A percentile compares a stretch with the other conserved stretches of the same genome.
Conservation (phyloP, 2,329 filamentous ascomycete genomes). For the Apiospora arundinis region DNA sequence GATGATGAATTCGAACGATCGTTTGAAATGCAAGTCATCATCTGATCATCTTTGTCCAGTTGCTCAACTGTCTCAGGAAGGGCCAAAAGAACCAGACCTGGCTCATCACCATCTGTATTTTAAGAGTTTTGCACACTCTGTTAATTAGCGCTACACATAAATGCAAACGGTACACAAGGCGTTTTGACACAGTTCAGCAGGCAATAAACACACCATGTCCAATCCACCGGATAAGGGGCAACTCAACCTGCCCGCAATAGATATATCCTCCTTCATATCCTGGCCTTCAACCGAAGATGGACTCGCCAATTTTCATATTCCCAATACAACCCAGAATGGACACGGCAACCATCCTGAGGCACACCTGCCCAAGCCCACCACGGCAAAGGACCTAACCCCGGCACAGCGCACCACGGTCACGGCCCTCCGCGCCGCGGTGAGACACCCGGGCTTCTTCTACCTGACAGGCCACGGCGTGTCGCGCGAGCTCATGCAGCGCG, state of each 20-base stretch:
- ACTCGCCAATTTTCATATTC: neutral
- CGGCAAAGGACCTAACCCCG: neutral
- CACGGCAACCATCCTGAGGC: neutral
- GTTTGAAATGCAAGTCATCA: neutral
- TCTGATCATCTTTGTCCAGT: neutral
- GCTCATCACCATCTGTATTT: neutral
- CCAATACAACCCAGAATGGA: neutral
- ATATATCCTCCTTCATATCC: constrained; percentile 19
- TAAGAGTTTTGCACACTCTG: neutral
- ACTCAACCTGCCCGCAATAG: constrained; percentile 19
- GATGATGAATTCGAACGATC: neutral
- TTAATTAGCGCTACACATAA: neutral
- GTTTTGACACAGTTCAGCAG: neutral
- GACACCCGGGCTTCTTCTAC: constrained; percentile 21
- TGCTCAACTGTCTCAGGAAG: neutral
- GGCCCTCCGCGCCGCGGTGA: constrained; percentile 14
- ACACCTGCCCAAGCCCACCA: constrained; percentile 3
- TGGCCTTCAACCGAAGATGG: neutral
- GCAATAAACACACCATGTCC: neutral
- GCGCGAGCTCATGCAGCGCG: constrained; percentile 12
- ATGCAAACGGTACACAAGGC: neutral
- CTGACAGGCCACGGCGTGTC: constrained; percentile 16
- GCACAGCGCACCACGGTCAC: constrained; percentile 14
- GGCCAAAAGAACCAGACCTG: neutral
- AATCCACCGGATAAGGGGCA: neutral